Evolutionary conservation across 345 rosid genomes (phyloP).

Genomic region (Hypericum perforatum): DNA sequence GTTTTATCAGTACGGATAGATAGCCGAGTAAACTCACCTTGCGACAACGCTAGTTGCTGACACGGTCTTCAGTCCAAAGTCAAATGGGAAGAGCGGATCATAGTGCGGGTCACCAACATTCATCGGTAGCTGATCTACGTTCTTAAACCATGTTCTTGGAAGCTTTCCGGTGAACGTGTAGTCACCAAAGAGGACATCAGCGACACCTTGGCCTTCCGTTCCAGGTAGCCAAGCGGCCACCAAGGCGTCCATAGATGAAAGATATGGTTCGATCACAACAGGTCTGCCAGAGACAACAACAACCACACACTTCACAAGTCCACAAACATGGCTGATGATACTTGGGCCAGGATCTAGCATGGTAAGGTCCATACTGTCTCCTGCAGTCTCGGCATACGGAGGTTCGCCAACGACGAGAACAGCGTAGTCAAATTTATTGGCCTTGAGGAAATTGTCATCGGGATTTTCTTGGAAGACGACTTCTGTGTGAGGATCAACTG

Average conservation of each 20-base stretch:
- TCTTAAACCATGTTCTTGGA: constrained; percentile 4
- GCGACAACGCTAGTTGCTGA: too few species aligned
- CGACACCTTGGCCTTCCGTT: constrained; percentile 1
- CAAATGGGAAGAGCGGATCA: constrained; percentile 5
- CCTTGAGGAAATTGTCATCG: background rate
- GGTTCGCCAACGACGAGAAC: constrained; percentile 1
- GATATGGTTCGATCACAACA: background rate
- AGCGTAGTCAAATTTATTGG: background rate
- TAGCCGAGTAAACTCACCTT: too few species aligned
- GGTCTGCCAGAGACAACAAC: background rate
- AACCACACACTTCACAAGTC: background rate
- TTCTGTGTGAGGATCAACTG: constrained; percentile 1
- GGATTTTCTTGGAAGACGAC: background rate
- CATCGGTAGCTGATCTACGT: constrained; percentile 1
- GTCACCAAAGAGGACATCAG: constrained; percentile 4
- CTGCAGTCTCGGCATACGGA: background rate
- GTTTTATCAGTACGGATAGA: too few species aligned
- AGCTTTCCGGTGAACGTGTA: constrained; percentile 5
- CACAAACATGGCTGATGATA: constrained; percentile 3
- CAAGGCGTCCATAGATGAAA: background rate
- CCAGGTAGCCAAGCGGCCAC: constrained; percentile 5
- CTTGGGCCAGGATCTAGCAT: background rate
- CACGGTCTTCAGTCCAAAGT: background rate
- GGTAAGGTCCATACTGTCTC: constrained; percentile 3
- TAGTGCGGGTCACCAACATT: constrained; percentile 5